Base-by-base conservation (phyloP, 345 rosid genomes). In the Sonneratia alba region DNA sequence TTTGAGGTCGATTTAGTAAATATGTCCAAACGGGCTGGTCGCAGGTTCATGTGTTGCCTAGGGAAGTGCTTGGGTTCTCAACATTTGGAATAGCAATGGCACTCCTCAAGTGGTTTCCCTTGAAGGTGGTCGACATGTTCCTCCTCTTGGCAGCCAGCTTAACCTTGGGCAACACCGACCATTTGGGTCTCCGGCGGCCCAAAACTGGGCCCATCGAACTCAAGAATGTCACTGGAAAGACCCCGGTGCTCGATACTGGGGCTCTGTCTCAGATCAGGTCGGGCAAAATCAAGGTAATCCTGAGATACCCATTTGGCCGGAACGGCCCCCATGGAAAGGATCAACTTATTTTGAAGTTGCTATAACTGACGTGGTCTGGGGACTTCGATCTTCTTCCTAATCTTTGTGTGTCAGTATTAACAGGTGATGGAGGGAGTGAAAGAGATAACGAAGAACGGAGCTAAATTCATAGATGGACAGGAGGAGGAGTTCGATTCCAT, bases 231-330 rank as follows among this genome's bases (percentile, higher is more conserved):
- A 75, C 82, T 37, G 95, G 95, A 21, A 89, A 85, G 75, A 86
- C 84, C 66, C 95, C 95, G 19, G 92, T 87, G 71, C 81, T 89
- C 45, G 95, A 89, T 59, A 85, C 82, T 27, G 95, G 95, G 48
- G 83, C 90, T 24, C 79, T 85, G 22, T 73, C 84, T 5, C 86
- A 79, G 72, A 86, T 89, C 19, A 85, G 77, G 71, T 77, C 87
- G 32, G 90, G 92, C 42, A 80, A 79, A 71, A 89, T 87, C 77
- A 81, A 84, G 89, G 95, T 89, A 42, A 42, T 42, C 45, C 45
- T 2, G 15, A 13, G 51, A 47, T 47, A 13, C 51, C 15, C 51
- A 9, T 13, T 47, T 47, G 51, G 51, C 15, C 15, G 14, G 51
- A 47, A 7, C 9, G 75, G 71, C 7, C 7, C 43, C 43, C 9